A percentile compares a stretch with the other conserved stretches of the same genome.
phyloP scores from a whole-genome alignment of 371 early-diverging fungal species.

The Mucor racemosus region DNA sequence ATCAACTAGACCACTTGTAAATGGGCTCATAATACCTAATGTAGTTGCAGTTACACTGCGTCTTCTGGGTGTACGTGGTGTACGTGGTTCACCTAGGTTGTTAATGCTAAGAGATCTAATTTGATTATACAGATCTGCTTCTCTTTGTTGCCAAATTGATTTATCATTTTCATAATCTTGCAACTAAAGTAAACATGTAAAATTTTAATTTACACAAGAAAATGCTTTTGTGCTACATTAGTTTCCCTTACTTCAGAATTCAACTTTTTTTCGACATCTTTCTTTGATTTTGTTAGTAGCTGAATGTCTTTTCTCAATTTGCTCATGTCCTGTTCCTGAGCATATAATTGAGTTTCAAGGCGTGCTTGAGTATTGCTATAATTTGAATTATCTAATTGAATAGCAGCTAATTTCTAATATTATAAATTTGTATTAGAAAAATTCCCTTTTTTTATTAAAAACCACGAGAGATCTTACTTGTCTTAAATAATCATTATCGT shows the following conservation, averaged over 20 bases:
- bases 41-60: conserved; percentile 44
- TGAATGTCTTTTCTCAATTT: conserved; percentile 44
- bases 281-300: conserved; percentile 41
- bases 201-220: conserved; percentile 3
- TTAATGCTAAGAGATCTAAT: conserved; percentile 38
- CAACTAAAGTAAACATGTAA: conserved; percentile 21
- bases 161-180: conserved; percentile 53
- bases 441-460: conserved; percentile 1
- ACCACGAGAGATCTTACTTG: conserved; percentile 28
- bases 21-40: conserved; percentile 38
- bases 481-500: conserved; percentile 47
- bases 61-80: conserved; percentile 49
- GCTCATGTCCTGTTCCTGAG: conserved; percentile 48
- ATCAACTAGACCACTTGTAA: conserved; percentile 36
- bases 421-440: neutral
- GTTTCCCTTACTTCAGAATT: conserved; percentile 26
- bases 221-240: conserved; percentile 7
- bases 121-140: conserved; percentile 55
- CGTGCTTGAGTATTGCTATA: conserved; percentile 50
- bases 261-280: conserved; percentile 49
- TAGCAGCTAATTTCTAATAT: conserved; percentile 41
- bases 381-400: conserved; percentile 49
- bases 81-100: conserved; percentile 38
- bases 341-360: conserved; percentile 53
- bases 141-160: conserved; percentile 49